Base-by-base conservation (phyloP, 2,329 filamentous ascomycete species). In the Aspergillus novoparasiticus region DNA sequence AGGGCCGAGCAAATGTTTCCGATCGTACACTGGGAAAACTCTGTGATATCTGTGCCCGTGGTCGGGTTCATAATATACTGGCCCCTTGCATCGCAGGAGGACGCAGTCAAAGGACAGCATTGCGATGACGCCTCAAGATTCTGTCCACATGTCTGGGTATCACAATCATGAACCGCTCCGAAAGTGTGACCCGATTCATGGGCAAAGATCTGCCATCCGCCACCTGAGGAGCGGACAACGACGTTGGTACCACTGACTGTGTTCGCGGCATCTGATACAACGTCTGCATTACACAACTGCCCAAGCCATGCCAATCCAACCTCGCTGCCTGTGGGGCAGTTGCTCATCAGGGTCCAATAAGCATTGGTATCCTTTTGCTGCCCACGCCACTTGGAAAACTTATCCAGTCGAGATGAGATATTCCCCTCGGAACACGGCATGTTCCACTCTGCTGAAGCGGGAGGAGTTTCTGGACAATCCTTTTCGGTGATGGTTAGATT, bases 51-150 rank as follows among this genome's bases (percentile, higher is more conserved):
- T 10, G 83, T 76, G 14, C 85, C 86, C 1, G 94, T 95, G 12
- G 91, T 95, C 0, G 95, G 95, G 75, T 98, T 98, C 95, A 99
- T 99, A 78, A 99, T 93, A 79, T 88, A 99, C 64, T 85, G 79
- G n/a, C 87, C 89, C 48, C 84, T 81, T 26, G 95, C 95, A 76
- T 96, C 84, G 76, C 95, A 99, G 0, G 81, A 84, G 48, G 65
- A 76, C 10, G 81, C 72, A 69, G 84, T 90, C 9, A 97, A 82
- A 0, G 94, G 95, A 71, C 95, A 99, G 78, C 95, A 99, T 73
- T 88, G 85, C 48, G 88, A 87, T 1, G 86, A 81, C 60, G 79
- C 83, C 67, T 89, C 84, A 1, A 87, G 86, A 23, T 86, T 83
- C 63, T 92, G 84, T 8, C 73, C 71, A 75, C 94, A 98, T 2